Conservation (phyloP, 1,139 yeast species). For the Suhomyces wounanorum region DNA sequence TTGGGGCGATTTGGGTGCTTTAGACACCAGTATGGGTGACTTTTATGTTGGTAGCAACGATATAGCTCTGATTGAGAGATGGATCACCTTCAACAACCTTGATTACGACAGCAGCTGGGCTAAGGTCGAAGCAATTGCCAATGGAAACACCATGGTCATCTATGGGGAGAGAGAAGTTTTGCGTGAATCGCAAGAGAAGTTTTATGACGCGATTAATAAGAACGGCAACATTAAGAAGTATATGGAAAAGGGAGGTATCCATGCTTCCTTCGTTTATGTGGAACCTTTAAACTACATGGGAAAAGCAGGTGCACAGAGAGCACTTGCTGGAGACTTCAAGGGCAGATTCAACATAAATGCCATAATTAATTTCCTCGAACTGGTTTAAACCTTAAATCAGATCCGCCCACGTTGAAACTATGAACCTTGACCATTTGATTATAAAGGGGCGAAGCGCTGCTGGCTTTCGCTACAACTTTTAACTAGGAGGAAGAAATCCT, state of each 20-base stretch:
- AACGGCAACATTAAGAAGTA: constrained; percentile 23
- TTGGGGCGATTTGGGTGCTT: constrained; percentile 38
- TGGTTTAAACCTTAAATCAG: constrained; percentile 1
- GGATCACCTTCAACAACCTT: constrained; percentile 29
- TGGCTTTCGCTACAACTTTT: background rate
- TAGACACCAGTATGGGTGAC: constrained; percentile 30
- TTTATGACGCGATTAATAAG: constrained; percentile 22
- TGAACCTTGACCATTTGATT: background rate
- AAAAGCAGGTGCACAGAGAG: constrained; percentile 24
- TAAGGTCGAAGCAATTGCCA: constrained; percentile 30
- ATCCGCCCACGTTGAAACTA: background rate
- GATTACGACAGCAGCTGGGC: constrained; percentile 32
- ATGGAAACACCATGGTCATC: constrained; percentile 30
- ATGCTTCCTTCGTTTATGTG: constrained; percentile 31
- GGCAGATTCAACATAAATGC: constrained; percentile 26
- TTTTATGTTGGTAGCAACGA: constrained; percentile 29
- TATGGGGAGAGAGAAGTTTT: constrained; percentile 42
- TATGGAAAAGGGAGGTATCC: constrained; percentile 37
- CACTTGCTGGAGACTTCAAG: constrained; percentile 29
- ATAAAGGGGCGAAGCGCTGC: background rate
- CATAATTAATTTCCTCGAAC: constrained; percentile 18
- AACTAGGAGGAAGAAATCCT: background rate
- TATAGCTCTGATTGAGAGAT: constrained; percentile 19
- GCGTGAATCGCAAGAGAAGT: constrained; percentile 32
- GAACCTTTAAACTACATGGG: constrained; percentile 35